phyloP scores from a whole-genome alignment of 371 early-diverging fungal genomes.

The Saksenaea oblongispora region DNA sequence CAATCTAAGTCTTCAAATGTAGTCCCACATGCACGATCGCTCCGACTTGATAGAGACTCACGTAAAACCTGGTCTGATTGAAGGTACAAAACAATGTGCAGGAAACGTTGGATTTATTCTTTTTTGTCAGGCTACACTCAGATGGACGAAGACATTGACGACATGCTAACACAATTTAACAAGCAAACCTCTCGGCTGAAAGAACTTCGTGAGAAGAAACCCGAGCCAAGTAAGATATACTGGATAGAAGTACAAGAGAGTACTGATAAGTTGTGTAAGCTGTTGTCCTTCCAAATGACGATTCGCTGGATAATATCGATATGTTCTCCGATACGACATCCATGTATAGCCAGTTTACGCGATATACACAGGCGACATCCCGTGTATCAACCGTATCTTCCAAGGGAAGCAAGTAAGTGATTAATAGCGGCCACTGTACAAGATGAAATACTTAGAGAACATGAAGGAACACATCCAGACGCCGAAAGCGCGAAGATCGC shows the following conservation, averaged over 20 bases:
- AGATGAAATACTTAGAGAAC: neutral
- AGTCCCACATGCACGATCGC: constrained; percentile 58
- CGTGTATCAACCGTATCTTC: constrained; percentile 56
- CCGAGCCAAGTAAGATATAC: constrained; percentile 28
- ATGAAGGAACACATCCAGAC: constrained; percentile 69
- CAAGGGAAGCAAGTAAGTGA: constrained; percentile 41
- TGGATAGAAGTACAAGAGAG: neutral
- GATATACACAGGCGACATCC: constrained; percentile 68
- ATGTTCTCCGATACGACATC: constrained; percentile 92
- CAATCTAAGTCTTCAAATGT: neutral
- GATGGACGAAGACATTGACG: constrained; percentile 71
- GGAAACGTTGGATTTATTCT: neutral
- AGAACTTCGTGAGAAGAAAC: constrained; percentile 54
- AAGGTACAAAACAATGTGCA: constrained; percentile 37
- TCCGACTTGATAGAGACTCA: constrained; percentile 75
- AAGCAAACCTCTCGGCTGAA: constrained; percentile 62
- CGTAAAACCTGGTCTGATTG: constrained; percentile 71
- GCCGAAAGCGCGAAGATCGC: constrained; percentile 69
- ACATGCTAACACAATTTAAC: constrained; percentile 70
- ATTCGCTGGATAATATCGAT: constrained; percentile 81
- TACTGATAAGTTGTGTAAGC: neutral
- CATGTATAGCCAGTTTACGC: constrained; percentile 85
- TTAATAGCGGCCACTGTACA: constrained; percentile 1
- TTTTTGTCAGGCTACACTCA: constrained; percentile 41
- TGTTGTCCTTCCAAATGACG: constrained; percentile 54